Evolutionary conservation across 371 early-diverging fungal species (phyloP).

Genomic region (Conidiobolus incongruus): DNA sequence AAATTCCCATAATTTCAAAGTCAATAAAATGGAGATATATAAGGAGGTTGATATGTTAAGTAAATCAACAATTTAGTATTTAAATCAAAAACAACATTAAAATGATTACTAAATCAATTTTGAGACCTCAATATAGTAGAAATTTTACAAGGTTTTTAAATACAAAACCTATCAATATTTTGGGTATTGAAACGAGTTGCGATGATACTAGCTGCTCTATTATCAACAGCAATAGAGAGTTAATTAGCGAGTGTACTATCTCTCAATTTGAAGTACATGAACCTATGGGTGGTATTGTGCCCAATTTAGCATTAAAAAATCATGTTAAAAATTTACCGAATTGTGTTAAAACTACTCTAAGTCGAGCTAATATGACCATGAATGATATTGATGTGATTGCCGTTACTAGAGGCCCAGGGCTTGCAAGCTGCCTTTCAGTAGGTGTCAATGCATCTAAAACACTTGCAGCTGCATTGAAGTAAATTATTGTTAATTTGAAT

Average conservation of each 20-base stretch:
- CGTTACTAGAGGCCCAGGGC: constrained; percentile 64
- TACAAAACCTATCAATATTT: constrained; percentile 13
- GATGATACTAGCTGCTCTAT: constrained; percentile 69
- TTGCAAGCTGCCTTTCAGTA: constrained; percentile 49
- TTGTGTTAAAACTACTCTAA: constrained; percentile 35
- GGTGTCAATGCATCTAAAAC: constrained; percentile 59
- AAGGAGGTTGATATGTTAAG: no score
- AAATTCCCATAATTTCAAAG: no score
- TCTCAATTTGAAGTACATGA: constrained; percentile 53
- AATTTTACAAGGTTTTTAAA: no score
- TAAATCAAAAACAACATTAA: no score
- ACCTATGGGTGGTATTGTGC: constrained; percentile 61
- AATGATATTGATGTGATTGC: constrained; percentile 56
- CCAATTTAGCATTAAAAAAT: constrained; percentile 41
- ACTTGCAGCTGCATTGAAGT: constrained; percentile 40
- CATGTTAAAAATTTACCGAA: constrained; percentile 41
- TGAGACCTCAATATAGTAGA: no score
- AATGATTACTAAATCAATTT: no score
- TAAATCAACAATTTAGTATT: no score
- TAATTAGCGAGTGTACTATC: constrained; percentile 34
- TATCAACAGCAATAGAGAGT: constrained; percentile 38
- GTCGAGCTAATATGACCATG: constrained; percentile 20
- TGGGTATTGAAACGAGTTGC: constrained; percentile 65
- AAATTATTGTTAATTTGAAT: background rate
- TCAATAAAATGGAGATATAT: no score